phyloP scores from a whole-genome alignment of 1,284 basidiomycete genomes.

The Boletellus deceptivus region DNA sequence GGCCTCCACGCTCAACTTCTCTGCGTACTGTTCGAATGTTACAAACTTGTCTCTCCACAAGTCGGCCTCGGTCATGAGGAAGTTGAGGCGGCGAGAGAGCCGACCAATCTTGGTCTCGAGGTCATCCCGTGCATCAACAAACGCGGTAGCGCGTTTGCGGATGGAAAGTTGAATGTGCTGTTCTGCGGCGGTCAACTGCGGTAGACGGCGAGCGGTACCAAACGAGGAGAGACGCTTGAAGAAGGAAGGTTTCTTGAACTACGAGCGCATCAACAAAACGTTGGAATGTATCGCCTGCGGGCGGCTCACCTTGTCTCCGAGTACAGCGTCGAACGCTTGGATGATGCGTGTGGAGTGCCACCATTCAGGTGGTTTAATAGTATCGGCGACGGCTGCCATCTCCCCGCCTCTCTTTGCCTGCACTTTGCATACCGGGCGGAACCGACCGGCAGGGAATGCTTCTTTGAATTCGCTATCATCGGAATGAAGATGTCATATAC shows the following conservation, averaged over 20 bases:
- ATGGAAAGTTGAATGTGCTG: constrained; percentile 83
- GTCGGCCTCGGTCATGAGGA: constrained; percentile 88
- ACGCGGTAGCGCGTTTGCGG: constrained; percentile 85
- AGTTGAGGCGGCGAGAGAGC: constrained; percentile 79
- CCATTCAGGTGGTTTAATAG: constrained; percentile 86
- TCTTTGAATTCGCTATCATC: constrained; percentile 83
- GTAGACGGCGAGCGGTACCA: constrained; percentile 65
- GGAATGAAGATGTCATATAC: constrained; percentile 8
- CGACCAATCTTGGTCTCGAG: constrained; percentile 88
- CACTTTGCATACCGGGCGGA: constrained; percentile 80
- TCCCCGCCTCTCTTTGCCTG: constrained; percentile 77
- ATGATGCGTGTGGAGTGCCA: constrained; percentile 90
- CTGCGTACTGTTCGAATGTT: constrained; percentile 89
- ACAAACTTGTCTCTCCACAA: constrained; percentile 91
- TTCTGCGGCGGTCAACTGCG: constrained; percentile 74
- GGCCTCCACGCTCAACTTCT: constrained; percentile 83
- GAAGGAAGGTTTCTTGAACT: constrained; percentile 88
- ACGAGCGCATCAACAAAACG: constrained; percentile 18
- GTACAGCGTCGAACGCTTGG: constrained; percentile 83
- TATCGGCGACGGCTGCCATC: constrained; percentile 79
- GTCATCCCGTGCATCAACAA: constrained; percentile 90
- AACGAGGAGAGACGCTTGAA: constrained; percentile 84
- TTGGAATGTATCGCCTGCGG: not conserved
- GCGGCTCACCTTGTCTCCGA: constrained; percentile 74
- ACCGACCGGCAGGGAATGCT: constrained; percentile 89